These are phyloP conservation scores for Diaporthe vexans DNA, from an alignment of 2,329 filamentous ascomycete genomes.

Conservation along the genomic window DNA sequence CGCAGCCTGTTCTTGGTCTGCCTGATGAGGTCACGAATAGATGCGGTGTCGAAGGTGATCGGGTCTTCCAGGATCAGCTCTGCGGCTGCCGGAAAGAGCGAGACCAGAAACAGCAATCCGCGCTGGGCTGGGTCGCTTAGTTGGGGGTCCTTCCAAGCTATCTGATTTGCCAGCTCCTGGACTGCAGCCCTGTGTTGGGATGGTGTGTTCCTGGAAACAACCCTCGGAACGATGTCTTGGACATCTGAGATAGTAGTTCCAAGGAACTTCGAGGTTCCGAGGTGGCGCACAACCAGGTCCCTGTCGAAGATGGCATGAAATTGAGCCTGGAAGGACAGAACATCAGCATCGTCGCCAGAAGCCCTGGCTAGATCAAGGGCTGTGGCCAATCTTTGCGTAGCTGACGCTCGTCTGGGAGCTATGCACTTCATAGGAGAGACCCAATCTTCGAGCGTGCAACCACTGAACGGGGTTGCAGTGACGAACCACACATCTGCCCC, in stretches of 20 bases:
- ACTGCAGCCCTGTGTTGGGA: not conserved
- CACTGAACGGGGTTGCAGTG: not conserved
- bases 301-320: not conserved
- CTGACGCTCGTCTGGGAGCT: not conserved
- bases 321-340: not conserved
- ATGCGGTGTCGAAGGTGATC: not conserved
- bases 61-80: not conserved
- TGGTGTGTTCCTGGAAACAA: conserved; percentile 10
- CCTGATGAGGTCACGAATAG: not conserved
- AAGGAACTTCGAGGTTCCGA: conserved; percentile 18
- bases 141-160: not conserved
- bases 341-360: not conserved
- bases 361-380: not conserved
- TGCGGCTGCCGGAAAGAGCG: conserved; percentile 34
- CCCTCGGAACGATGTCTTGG: conserved; percentile 1
- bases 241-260: conserved; percentile 28
- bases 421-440: not conserved
- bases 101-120: conserved; percentile 35
- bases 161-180: not conserved
- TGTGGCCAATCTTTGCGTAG: not conserved
- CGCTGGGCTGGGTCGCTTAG: not conserved
- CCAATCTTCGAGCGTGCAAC: not conserved
- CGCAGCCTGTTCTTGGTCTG: not conserved
- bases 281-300: conserved; percentile 1
- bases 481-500: conserved; percentile 15